phyloP scores from a whole-genome alignment of 1,139 yeast genomes.

The Zygoascus hellenicus region DNA sequence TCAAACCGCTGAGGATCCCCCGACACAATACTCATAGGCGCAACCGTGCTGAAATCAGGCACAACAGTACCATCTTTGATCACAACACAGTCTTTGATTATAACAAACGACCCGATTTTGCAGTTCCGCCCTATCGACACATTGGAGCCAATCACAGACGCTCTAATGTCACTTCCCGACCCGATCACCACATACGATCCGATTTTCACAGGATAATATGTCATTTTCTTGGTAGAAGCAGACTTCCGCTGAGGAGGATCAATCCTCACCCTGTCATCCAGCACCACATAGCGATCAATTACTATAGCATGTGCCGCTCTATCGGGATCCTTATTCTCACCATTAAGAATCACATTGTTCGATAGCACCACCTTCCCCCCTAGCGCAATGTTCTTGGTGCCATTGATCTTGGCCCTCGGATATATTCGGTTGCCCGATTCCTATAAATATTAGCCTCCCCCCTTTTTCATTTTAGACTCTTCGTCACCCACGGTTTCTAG shows the following conservation, averaged over 20 bases:
- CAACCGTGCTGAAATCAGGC: conserved; percentile 53
- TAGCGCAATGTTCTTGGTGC: conserved; percentile 41
- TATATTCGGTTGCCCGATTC: conserved; percentile 55
- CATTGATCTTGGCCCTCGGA: conserved; percentile 40
- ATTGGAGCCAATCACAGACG: conserved; percentile 40
- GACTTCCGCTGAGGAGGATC: conserved; percentile 22
- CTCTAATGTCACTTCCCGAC: conserved; percentile 35
- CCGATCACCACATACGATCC: conserved; percentile 61
- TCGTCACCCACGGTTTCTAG: conserved; percentile 25
- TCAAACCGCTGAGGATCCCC: conserved; percentile 26
- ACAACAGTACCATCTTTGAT: conserved; percentile 45
- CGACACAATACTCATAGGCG: conserved; percentile 53
- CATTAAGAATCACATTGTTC: conserved; percentile 36
- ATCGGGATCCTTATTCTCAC: conserved; percentile 34
- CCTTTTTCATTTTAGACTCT: not conserved
- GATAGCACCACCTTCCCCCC: conserved; percentile 43
- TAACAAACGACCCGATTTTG: conserved; percentile 45
- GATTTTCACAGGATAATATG: conserved; percentile 39
- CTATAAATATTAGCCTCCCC: conserved; percentile 11
- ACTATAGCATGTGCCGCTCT: conserved; percentile 38
- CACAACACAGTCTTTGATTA: conserved; percentile 60
- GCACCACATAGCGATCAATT: conserved; percentile 47
- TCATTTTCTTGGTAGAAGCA: conserved; percentile 14
- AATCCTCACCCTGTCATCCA: conserved; percentile 24
- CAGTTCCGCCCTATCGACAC: conserved; percentile 57